Conservation (phyloP, 768 basidiomycete species). For the Kwoniella newhampshirensis region DNA sequence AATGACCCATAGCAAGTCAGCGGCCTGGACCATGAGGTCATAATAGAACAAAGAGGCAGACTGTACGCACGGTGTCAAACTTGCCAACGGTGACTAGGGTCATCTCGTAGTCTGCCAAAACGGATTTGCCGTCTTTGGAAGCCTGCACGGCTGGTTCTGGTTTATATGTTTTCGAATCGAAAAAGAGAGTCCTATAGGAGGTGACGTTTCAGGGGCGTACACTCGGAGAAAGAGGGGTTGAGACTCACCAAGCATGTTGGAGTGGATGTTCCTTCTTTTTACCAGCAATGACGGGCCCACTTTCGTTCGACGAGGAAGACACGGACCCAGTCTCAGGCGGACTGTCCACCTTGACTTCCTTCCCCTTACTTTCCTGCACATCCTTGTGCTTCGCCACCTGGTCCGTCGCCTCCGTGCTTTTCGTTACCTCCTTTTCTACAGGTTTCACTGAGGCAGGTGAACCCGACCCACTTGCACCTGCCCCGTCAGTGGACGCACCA, state of each 20-base stretch:
- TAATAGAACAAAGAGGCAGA: neutral
- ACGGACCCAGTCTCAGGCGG: slow-evolving; percentile 15
- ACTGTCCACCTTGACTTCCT: neutral
- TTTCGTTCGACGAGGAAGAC: slow-evolving; percentile 3
- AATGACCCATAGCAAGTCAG: neutral
- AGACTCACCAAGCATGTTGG: slow-evolving; percentile 74
- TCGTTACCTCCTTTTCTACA: neutral
- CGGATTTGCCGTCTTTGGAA: slow-evolving; percentile 53
- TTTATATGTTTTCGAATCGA: slow-evolving; percentile 74
- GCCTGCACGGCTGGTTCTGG: slow-evolving; percentile 57
- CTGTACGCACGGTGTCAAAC: slow-evolving; percentile 67
- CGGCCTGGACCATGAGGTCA: neutral
- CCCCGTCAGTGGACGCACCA: too few relatives aligned
- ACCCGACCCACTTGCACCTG: too few relatives aligned
- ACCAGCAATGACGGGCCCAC: neutral
- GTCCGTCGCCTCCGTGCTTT: neutral
- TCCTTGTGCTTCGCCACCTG: neutral
- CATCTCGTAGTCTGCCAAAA: slow-evolving; percentile 55
- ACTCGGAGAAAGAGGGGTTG: neutral
- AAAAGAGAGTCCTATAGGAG: slow-evolving; percentile 74
- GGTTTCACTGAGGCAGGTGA: neutral
- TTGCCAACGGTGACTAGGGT: slow-evolving; percentile 82
- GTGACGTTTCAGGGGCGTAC: neutral
- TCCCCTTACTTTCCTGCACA: neutral
- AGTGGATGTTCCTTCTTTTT: slow-evolving; percentile 63